Evolutionary conservation across 768 basidiomycete species (phyloP), one percentile per base, ranked within the genome.

Genomic region (Psilocybe tampanensis): DNA sequence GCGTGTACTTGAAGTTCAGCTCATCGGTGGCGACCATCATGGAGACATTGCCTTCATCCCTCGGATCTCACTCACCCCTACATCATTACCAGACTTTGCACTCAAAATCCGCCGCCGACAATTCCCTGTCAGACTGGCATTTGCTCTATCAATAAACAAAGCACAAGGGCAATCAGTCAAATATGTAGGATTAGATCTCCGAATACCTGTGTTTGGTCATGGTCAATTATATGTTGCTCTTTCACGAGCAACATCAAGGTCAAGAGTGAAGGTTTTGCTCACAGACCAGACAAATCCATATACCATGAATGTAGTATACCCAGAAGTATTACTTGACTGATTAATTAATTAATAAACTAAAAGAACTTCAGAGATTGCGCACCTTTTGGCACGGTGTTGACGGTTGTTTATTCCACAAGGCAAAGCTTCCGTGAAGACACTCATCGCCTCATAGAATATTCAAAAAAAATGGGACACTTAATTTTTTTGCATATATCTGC

Each of bases 171-270:
- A 80, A 57, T 78, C 75, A 15, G 68, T 81, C 4, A 60, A 70
- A 44, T 22, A 63, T 65, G 74, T 79, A 51, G 80, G 76, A 2
- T 34, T 81, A 9, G 69, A 81, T 60, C 56, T 79, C 0, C 60
- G 64, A 0, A 60, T 51, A 19, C 62, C 69, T 17, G 73, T 75
- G 8, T 79, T 80, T 55, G 39, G 70, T 0, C 80, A 80, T 74
- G 77, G 78, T 0, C 75, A 79, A 58, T 67, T 81, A 0, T 78
- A 81, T 70, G 75, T 79, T 52, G 76, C 76, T 4, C 60, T 80
- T 0, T 79, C 77, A 26, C 64, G 74, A 23, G 63, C 61, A 11
- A 79, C 74, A 34, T 70, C 70, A 21, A 34, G 47, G 2, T 11
- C 58, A 13, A 53, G 64, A 17, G 66, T 78, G 8, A 65, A 69